Evolutionary conservation across 2,329 filamentous ascomycete species (phyloP), one percentile per base, ranked within the genome.

Genomic region (Hypomyces perniciosus): DNA sequence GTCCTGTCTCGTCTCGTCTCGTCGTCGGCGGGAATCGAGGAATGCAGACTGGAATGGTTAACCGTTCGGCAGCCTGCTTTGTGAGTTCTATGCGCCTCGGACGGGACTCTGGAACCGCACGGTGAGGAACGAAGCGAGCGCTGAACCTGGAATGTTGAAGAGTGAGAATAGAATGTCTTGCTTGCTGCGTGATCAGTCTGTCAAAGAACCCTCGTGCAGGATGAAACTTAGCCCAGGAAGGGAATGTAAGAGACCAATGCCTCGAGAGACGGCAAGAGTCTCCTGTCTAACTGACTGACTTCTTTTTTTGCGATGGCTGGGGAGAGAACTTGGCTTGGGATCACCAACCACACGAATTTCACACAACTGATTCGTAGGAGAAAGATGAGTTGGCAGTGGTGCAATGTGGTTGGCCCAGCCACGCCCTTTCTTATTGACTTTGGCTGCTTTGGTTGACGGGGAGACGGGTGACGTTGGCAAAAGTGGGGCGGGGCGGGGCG

Each of bases 381-480:
- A 31, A 48, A 40, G 52, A 28, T 43, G 50, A 44, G 44, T 30
- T 33, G 34, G 42, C 39, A 46, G 46, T 46, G 45, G 55, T 43
- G 42, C 39, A 46, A 46, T 46, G 45, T 56, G 57, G 59, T 63
- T 63, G 59, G 62, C 61, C 63, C 62, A 65, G 62, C 63, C 63
- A 63, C 63, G 51, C 47, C 51, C 48, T 56, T 63, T 63, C 59
- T 50, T 65, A 60, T 65, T 65, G 60, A 65, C 61, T 57, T 50
- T 29, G 51, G 62, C 64, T 64, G 63, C 61, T 57, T 50, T 29
- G 51, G 62, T 65, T 64, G 63, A 45, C 61, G 38, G 46, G 58
- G 58, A 48, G 57, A 65, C 60, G 40, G 53, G 53, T 51, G 52
- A 56, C 52, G 54, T 57, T 49, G 45, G 40, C 46, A 29, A 9